Evolutionary conservation across 129 eudicot species (phyloP).

Genomic region (Daucus carota): DNA sequence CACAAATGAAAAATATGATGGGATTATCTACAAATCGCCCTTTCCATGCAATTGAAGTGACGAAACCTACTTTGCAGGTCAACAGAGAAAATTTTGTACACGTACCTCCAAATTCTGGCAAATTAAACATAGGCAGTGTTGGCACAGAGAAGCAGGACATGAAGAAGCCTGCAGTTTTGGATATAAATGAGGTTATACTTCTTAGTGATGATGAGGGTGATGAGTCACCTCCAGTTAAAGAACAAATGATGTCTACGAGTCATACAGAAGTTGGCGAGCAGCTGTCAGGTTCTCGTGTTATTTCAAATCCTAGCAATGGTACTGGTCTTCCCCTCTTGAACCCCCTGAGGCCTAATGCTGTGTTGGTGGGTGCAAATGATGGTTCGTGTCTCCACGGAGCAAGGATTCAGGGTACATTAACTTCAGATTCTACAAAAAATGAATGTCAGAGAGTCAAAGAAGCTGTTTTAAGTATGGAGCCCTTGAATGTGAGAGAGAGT

Average conservation of each 20-base stretch:
- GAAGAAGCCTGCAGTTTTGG: conserved; percentile 19
- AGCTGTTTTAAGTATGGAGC: conserved; percentile 9
- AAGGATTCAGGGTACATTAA: conserved; percentile 10
- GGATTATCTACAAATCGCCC: conserved; percentile 18
- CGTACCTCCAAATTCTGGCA: conserved; percentile 7
- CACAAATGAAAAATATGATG: conserved; percentile 26
- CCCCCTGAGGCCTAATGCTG: conserved; percentile 14
- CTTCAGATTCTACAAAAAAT: conserved; percentile 20
- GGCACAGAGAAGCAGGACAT: conserved; percentile 20
- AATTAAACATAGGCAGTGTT: background rate
- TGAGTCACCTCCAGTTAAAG: conserved; percentile 17
- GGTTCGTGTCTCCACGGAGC: conserved; percentile 7
- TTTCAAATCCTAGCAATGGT: conserved; percentile 3
- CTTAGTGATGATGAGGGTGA: conserved; percentile 89
- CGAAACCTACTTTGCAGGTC: conserved; percentile 10
- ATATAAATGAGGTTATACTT: conserved; percentile 40
- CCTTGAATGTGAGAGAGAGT: conserved; percentile 9
- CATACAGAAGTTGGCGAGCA: conserved; percentile 9
- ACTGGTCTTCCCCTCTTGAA: conserved; percentile 5
- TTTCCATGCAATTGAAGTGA: conserved; percentile 18
- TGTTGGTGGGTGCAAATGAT: conserved; percentile 15
- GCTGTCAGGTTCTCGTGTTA: conserved; percentile 10
- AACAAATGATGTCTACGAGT: conserved; percentile 9
- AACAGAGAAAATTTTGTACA: conserved; percentile 19
- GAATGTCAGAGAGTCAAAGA: conserved; percentile 32